A percentile compares a stretch with the other conserved stretches of the same genome.
Evolutionary conservation across 371 early-diverging fungal species (phyloP).

Genomic region (Rhizopus stolonifer): DNA sequence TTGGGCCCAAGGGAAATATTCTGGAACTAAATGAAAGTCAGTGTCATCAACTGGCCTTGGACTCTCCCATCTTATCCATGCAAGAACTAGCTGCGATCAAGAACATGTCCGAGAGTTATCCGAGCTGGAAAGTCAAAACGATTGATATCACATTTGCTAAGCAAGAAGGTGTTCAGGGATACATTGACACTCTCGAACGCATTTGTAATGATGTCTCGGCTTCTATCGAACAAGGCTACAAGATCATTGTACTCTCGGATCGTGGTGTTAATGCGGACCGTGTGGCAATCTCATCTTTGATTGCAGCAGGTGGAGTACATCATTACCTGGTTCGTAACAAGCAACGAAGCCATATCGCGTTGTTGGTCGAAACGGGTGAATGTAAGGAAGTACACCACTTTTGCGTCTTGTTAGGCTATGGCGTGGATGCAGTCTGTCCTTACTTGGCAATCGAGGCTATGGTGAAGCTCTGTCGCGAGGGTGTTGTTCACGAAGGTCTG

Average conservation of each 20-base stretch:
- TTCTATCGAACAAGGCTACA: constrained; percentile 80
- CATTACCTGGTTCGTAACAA: constrained; percentile 88
- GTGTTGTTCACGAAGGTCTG: constrained; percentile 55
- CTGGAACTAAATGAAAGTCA: constrained; percentile 81
- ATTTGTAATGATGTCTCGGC: constrained; percentile 79
- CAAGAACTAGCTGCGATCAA: constrained; percentile 81
- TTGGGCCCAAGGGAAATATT: constrained; percentile 94
- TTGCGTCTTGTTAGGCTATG: constrained; percentile 95
- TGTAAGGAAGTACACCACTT: constrained; percentile 96
- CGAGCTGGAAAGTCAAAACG: constrained; percentile 77
- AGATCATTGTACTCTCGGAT: constrained; percentile 86
- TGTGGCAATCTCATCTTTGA: constrained; percentile 82
- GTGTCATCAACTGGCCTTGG: constrained; percentile 76
- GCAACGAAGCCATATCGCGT: constrained; percentile 84
- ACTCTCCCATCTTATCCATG: constrained; percentile 84
- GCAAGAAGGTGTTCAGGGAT: constrained; percentile 75
- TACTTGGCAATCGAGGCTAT: constrained; percentile 89
- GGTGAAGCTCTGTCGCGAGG: constrained; percentile 84
- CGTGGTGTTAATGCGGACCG: constrained; percentile 62
- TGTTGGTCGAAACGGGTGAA: constrained; percentile 94
- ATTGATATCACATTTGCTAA: constrained; percentile 88
- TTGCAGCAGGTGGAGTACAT: constrained; percentile 92
- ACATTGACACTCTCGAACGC: constrained; percentile 75
- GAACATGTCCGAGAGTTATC: constrained; percentile 56
- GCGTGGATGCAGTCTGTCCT: constrained; percentile 96